phyloP scores from a whole-genome alignment of 192 early-diverging fungal genomes.

The Backusella tuberculispora region DNA sequence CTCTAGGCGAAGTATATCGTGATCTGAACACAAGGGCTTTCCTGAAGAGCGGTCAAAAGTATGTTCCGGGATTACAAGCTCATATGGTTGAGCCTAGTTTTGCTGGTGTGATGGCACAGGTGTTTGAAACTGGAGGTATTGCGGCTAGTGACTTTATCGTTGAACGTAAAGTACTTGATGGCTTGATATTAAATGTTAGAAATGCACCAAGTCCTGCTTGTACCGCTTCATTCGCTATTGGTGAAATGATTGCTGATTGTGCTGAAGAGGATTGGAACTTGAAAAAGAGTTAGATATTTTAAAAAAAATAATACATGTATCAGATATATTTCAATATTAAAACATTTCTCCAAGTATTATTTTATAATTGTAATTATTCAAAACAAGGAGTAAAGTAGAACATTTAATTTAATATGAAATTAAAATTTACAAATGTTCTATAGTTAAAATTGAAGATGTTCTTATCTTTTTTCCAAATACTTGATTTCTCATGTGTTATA shows the following conservation, averaged over 20 bases:
- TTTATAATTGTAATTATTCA: no score
- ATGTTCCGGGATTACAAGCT: conserved; percentile 26
- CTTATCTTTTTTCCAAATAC: no score
- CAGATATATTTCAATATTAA: no score
- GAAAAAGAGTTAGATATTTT: background rate
- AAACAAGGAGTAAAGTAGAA: no score
- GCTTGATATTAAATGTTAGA: conserved; percentile 34
- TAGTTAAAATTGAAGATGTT: no score
- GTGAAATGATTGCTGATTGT: conserved; percentile 34
- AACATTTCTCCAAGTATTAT: no score
- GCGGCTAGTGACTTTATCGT: conserved; percentile 40
- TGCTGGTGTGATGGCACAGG: conserved; percentile 41
- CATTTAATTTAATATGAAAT: no score
- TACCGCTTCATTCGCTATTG: conserved; percentile 41
- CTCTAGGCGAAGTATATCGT: conserved; percentile 37
- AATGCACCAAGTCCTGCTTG: conserved; percentile 43
- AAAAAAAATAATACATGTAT: background rate
- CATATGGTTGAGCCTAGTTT: conserved; percentile 44
- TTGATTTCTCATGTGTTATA: no score
- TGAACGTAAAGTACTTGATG: conserved; percentile 40
- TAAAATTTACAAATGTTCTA: no score
- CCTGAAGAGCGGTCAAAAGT: conserved; percentile 33
- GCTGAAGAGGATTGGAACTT: conserved; percentile 39
- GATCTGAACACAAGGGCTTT: conserved; percentile 38
- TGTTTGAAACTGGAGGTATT: conserved; percentile 35